Evolutionary conservation across 208 protist species (phyloP), one percentile per base, ranked within the genome.

Genomic region (Wallacemonas sp.): DNA sequence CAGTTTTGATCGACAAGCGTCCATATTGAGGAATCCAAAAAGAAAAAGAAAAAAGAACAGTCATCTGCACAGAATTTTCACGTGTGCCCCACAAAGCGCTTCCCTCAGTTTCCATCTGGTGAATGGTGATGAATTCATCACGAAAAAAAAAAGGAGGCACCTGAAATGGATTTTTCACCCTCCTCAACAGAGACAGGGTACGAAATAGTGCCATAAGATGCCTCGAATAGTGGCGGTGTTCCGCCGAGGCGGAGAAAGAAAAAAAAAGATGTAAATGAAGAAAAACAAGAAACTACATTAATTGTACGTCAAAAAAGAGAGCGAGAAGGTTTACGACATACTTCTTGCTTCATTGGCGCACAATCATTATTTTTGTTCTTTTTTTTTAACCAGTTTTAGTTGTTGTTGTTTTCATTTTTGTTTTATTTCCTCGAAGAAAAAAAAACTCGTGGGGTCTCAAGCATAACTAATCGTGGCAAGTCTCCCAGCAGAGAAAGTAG

Each of bases 211-310:
- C 36, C 36, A 7, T 16, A 14, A 0, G 36, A 41, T n/a, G 36
- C 0, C 36, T 41, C 36, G 0, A 41, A 41, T 41, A 7, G 36
- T 41, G 7, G 0, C 36, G 14, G n/a, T n/a, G n/a, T n/a, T n/a
- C n/a, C n/a, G n/a, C n/a, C n/a, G 10, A 14, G 41, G 55, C n/a
- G 3, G 28, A 12, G 22, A 45, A 65, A 45, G 4, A 31, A 23
- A 63, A 66, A 52, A 23, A 59, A 22, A 31, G 54, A 67, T 63
- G 16, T 32, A 59, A 18, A 64, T 50, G 62, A 18, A 49, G 28
- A 62, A 68, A 5, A 2, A 26, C 12, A 46, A 63, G 28, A 62
- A 33, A 28, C 28, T 10, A 50, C 18, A 20, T 55, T 57, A 42
- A 29, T 28, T 20, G 44, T n/a, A 26, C 16, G 36, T 63, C 36